Base-by-base conservation (phyloP, 768 basidiomycete genomes). In the Tremella mesenterica region DNA sequence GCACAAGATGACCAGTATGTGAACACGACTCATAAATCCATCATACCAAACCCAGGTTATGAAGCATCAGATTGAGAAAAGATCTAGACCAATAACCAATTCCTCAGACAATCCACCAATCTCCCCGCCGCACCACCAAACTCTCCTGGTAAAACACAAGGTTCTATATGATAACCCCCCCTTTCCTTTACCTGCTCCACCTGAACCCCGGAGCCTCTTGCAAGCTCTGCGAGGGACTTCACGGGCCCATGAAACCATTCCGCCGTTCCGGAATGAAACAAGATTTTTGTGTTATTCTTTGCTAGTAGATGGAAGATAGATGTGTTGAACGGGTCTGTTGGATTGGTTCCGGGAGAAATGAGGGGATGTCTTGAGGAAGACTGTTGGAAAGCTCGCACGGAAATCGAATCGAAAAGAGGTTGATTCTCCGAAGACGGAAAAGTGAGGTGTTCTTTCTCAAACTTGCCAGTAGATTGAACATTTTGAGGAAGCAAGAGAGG, bases 351-450 rank as follows among this genome's bases (percentile, higher is more conserved):
- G n/a, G 57, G 57, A 9, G 57, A 58, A 13, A 54, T 18, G 31
- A 58, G 44, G 2, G 57, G 57, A 51, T 58, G 57, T 29, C 54
- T 52, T 7, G 57, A 54, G 2, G 54, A 30, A 9, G 54, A 43
- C 5, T 23, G 14, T 12, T 25, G 18, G 48, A 58, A 58, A 12
- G 28, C 18, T 10, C 14, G 14, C 38, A 10, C 31, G 10, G 34
- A 13, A 5, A 58, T 34, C 53, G 47, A 54, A 29, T 27, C 25
- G 10, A 9, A 23, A 0, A 53, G 52, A n/a, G n/a, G n/a, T n/a
- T n/a, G n/a, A 25, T 14, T 16, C 14, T 12, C 28, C 14, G 16
- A 13, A 12, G 12, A 23, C 25, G 14, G 14, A 18, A 9, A 31
- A 3, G 23, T 3, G 29, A 18, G 12, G 29, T 47, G 12, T 26